phyloP scores from a whole-genome alignment of 163 green algal genomes.

The Chlorella variabilis region DNA sequence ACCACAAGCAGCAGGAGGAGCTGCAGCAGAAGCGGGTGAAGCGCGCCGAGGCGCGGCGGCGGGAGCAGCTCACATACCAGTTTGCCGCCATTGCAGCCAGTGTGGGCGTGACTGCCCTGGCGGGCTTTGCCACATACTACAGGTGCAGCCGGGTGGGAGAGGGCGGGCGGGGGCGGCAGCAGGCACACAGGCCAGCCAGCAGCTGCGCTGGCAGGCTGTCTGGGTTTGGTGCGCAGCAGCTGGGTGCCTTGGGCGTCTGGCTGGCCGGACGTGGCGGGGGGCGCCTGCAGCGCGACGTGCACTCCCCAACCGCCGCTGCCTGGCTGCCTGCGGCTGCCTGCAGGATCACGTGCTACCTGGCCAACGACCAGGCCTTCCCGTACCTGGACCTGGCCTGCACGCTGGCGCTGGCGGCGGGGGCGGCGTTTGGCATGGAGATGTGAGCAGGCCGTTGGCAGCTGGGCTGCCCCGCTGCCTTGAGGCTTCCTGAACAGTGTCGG shows the following conservation, averaged over 20 bases:
- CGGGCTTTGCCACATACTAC: slow-evolving; percentile 40
- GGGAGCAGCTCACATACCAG: slow-evolving; percentile 81
- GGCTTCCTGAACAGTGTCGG: not conserved
- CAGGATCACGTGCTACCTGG: slow-evolving; percentile 25
- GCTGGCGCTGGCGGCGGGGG: slow-evolving; percentile 24
- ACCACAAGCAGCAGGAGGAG: not conserved
- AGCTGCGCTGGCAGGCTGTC: no score
- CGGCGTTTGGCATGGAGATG: slow-evolving; percentile 31
- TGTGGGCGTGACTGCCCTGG: slow-evolving; percentile 41
- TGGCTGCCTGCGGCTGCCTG: no score
- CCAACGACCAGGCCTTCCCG: slow-evolving; percentile 21
- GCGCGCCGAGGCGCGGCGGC: not conserved
- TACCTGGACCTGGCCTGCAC: slow-evolving; percentile 24
- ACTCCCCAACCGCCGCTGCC: no score
- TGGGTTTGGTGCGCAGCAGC: no score
- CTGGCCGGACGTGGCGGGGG: not conserved
- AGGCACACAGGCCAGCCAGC: no score
- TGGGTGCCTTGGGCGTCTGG: not conserved
- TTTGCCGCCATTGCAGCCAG: slow-evolving; percentile 70
- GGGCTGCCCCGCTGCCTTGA: not conserved
- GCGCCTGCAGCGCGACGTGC: no score
- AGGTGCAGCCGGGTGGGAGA: no score
- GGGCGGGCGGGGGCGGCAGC: no score
- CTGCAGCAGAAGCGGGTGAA: not conserved
- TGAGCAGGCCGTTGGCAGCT: not conserved